phyloP scores from a whole-genome alignment of 352 stramenopile species.

The Globisporangium parvum region DNA sequence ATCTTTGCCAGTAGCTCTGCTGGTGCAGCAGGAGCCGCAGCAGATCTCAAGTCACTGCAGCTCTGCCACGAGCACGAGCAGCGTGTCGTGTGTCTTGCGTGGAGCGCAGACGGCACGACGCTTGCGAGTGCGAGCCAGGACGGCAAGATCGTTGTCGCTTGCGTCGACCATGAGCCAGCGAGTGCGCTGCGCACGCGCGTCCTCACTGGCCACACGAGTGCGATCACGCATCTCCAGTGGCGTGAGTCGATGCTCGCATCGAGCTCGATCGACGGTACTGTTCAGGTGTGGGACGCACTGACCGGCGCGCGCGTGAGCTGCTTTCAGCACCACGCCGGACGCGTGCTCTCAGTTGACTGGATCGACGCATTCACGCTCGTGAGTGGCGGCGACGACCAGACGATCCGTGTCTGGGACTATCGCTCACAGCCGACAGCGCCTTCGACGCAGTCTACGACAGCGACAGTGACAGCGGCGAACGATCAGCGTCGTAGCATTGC shows the following conservation, averaged over 20 bases:
- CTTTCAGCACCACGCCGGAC: slow-evolving; percentile 45
- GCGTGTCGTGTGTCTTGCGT: slow-evolving; percentile 30
- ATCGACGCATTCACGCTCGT: slow-evolving; percentile 30
- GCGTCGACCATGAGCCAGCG: neutral
- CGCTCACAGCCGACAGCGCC: slow-evolving; percentile 16
- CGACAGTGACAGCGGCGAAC: neutral
- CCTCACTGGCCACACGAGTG: slow-evolving; percentile 29
- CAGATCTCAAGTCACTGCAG: slow-evolving; percentile 6
- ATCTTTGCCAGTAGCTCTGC: slow-evolving; percentile 10
- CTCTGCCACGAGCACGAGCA: slow-evolving; percentile 57
- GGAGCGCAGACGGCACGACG: slow-evolving; percentile 19
- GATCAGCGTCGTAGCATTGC: neutral
- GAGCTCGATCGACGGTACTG: slow-evolving; percentile 41
- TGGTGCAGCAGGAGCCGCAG: neutral
- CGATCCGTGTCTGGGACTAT: slow-evolving; percentile 57
- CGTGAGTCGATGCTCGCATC: slow-evolving; percentile 32
- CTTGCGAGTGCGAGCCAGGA: slow-evolving; percentile 42
- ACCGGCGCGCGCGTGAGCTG: slow-evolving; percentile 15
- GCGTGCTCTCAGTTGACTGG: slow-evolving; percentile 56
- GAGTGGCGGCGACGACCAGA: slow-evolving; percentile 69
- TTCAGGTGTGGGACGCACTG: slow-evolving; percentile 45
- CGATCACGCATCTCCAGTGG: slow-evolving; percentile 50
- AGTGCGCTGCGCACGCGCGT: neutral
- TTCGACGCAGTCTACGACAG: neutral
- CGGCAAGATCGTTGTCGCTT: slow-evolving; percentile 55